These are phyloP conservation scores for Trichoderma koningiopsis DNA, from an alignment of 2,329 filamentous ascomycete genomes.

Conservation along the genomic window DNA sequence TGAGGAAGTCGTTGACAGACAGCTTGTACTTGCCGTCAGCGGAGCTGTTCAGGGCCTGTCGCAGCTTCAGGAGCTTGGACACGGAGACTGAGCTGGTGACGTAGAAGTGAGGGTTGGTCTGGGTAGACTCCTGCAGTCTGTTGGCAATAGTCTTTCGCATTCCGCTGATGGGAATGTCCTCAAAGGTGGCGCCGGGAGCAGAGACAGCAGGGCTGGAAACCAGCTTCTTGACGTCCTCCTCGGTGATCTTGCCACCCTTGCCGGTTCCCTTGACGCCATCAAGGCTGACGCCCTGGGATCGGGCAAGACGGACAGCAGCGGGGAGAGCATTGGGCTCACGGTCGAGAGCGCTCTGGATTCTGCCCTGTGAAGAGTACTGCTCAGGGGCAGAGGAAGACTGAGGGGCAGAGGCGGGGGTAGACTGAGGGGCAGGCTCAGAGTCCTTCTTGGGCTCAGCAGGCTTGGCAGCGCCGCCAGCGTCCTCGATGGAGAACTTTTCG, in stretches of 20 bases:
- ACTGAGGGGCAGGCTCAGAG: slow-evolving; percentile 63
- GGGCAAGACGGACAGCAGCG: slow-evolving; percentile 77
- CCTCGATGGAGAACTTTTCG: slow-evolving; percentile 81
- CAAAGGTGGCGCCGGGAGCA: slow-evolving; percentile 67
- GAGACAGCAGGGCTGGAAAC: slow-evolving; percentile 55
- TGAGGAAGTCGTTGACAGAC: slow-evolving; percentile 98
- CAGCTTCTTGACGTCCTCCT: slow-evolving; percentile 90
- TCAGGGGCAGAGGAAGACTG: slow-evolving; percentile 56
- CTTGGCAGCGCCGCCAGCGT: slow-evolving; percentile 81
- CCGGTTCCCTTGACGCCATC: slow-evolving; percentile 84
- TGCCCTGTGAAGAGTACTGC: slow-evolving; percentile 74
- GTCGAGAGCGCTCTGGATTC: slow-evolving; percentile 80
- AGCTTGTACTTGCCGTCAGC: slow-evolving; percentile 96
- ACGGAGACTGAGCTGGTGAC: slow-evolving; percentile 91
- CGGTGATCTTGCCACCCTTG: slow-evolving; percentile 82
- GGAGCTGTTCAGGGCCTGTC: slow-evolving; percentile 85
- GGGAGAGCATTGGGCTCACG: slow-evolving; percentile 74
- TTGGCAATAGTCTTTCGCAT: slow-evolving; percentile 99
- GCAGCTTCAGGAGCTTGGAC: slow-evolving; percentile 92
- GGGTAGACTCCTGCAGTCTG: slow-evolving; percentile 83
- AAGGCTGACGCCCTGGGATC: slow-evolving; percentile 80
- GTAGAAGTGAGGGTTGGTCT: slow-evolving; percentile 98
- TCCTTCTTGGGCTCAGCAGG: slow-evolving; percentile 67
- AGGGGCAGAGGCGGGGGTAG: slow-evolving; percentile 53
- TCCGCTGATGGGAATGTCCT: slow-evolving; percentile 80